Base-by-base conservation (phyloP, 1,139 yeast species). In the Pneumocystis canis region DNA sequence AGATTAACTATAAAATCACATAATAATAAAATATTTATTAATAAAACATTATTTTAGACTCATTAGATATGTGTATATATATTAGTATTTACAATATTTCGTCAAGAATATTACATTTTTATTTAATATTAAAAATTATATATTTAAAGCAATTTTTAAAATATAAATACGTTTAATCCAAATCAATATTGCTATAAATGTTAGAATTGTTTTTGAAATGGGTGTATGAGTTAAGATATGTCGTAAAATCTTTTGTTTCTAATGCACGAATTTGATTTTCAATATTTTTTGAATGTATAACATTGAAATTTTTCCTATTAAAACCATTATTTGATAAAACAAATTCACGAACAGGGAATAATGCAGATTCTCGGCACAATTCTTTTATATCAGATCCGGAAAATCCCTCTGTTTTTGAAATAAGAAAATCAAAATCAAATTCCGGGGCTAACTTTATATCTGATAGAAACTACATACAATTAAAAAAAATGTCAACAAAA, bases 321-420 rank as follows among this genome's bases (percentile, higher is more conserved):
- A 47, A 47, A 28, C 6, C 25, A 40, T n/a, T 47, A 14, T 47
- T 47, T 47, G 11, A 47, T 47, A 31, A 25, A 47, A 90, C 87
- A 71, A 83, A 89, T 72, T 90, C 97, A 69, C 96, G 79, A 72
- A 92, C 90, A 0, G 97, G 89, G 67, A 80, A 80, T 76, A 90
- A 82, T 0, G 96, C 97, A 0, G 98, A 98, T 70, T 89, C 95
- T 65, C 98, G 81, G 72, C 96, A 89, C 63, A 89, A 77, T 71
- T 92, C 98, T 69, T 88, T 84, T 70, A 92, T 79, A 70, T 92
- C 98, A 5, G 96, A 87, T 0, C 98, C 98, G 69, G 95, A 87
- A 72, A 81, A 78, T 1, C 96, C 96, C 18, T 80, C 81, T 0
- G 97, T 87, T 62, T 79, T 74, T 5, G 73, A 71, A 1, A 87